Evolutionary conservation across 129 eudicot species (phyloP), one percentile per base, ranked within the genome.

Genomic region (Gnaphalium uliginosum): DNA sequence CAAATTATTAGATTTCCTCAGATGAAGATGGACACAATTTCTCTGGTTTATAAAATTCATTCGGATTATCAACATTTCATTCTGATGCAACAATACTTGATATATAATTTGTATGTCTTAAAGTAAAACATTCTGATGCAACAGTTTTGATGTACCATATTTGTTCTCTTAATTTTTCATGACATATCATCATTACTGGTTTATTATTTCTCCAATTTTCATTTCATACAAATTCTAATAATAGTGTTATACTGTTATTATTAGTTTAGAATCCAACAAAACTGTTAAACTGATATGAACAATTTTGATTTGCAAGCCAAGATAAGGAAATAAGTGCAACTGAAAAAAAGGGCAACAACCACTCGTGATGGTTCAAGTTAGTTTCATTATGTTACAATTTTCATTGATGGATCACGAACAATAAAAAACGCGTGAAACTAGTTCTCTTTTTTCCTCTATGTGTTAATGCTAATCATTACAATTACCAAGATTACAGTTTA

Each of bases 381-480:
- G 85, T 82, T 41, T 76, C 25, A 37, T 53, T 66, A 73, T 82
- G 81, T 61, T 82, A 77, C 82, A 82, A 66, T 66, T 59, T 54
- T 56, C 78, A 71, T 73, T 66, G 23, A 65, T 33, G 53, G 62
- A 81, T 76, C 76, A 75, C 79, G 61, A 66, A 73, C 61, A 51
- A 81, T 46, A 80, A 72, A 77, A 67, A 77, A 73, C 48, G 63
- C 51, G 66, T 71, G 64, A 46, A 65, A 33, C 81, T 29, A 74
- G 25, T 2, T 43, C 56, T 39, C 35, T 53, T 60, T n/a, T 67
- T 69, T 79, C 73, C 71, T 77, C 79, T 77, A 37, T 84, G 77
- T 82, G 75, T 69, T 66, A 79, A 75, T 25, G 77, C 73, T 69
- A 72, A 76, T 56, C 78, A 8, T 80, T 66, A 69, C 82, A 71